Evolutionary conservation across 2,329 filamentous ascomycete species (phyloP), one percentile per base, ranked within the genome.

Genomic region (Ambrosiella cleistominuta): DNA sequence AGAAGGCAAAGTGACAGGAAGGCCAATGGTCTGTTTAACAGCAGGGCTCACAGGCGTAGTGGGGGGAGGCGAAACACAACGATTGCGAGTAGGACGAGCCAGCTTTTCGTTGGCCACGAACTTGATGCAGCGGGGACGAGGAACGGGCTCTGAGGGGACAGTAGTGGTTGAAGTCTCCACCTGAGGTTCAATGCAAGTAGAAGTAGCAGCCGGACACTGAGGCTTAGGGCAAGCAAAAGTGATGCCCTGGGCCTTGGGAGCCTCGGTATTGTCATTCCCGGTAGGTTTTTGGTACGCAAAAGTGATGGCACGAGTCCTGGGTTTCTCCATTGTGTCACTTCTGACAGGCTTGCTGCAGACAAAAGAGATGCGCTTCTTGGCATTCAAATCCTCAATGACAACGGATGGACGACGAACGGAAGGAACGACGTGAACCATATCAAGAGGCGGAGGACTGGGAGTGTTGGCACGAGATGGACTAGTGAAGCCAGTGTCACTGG

Each of bases 401-500:
- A 60, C 56, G 13, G 59, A 60, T 19, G 57, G 44, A 35, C 59
- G 52, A 52, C 60, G 54, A 64, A 64, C 57, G 19, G 15, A 13
- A 67, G 62, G 27, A 64, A 61, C 58, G 37, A 47, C 47, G 57
- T 76, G 73, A 17, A 73, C 71, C 56, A 79, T 73, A 15, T 82
- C 76, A 3, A 82, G 81, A 2, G 84, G 75, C n/a, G 88, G 88
- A 15, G 93, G 91, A 66, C 91, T 97, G 0, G 90, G 88, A 0
- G 88, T 91, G 68, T 81, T 88, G 40, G 88, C 87, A 58, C 88
- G 78, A n/a, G 88, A 85, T 47, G 91, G 89, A 65, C 88, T 96
- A 15, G 90, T 95, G 60, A 94, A 73, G 60, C 88, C 90, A 60
- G 87, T 93, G 66, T 96, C 93, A 70, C 90, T 96, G n/a, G 89